Conservation (phyloP, 441 rosid species). For the Erysimum cheiri region DNA sequence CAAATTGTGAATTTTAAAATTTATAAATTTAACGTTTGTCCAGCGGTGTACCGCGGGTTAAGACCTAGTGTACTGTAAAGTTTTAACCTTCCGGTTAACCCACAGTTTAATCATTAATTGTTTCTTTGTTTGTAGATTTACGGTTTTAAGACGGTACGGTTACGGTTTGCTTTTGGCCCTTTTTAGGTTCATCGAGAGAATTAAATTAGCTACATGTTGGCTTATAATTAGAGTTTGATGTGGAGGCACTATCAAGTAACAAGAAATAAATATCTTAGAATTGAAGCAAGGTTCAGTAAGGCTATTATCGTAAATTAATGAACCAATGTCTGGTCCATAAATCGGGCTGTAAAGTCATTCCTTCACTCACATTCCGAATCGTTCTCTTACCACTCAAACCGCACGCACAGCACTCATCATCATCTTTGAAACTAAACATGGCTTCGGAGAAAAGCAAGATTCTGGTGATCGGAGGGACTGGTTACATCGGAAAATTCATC, state of each 20-base stretch:
- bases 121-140: too few relatives aligned
- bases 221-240: not conserved
- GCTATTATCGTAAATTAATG: conserved; percentile 3
- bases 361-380: conserved; percentile 22
- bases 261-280: conserved; percentile 4
- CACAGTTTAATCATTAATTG: not conserved
- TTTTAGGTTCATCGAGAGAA: not conserved
- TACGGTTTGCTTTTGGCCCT: too few relatives aligned
- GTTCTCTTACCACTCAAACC: conserved; percentile 10
- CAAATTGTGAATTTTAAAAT: too few relatives aligned
- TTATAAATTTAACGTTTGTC: too few relatives aligned
- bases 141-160: too few relatives aligned
- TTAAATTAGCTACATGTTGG: not conserved
- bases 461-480: conserved; percentile 67
- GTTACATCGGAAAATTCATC: conserved; percentile 63
- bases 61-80: too few relatives aligned
- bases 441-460: conserved; percentile 59
- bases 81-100: not conserved
- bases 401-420: not conserved
- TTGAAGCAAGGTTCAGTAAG: conserved; percentile 2
- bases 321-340: conserved; percentile 27
- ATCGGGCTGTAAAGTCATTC: not conserved
- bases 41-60: too few relatives aligned
- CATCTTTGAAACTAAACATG: conserved; percentile 15
- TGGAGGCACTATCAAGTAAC: not conserved